Base-by-base conservation (phyloP, 2,329 filamentous ascomycete species). In the Mollisia scopiformis region DNA sequence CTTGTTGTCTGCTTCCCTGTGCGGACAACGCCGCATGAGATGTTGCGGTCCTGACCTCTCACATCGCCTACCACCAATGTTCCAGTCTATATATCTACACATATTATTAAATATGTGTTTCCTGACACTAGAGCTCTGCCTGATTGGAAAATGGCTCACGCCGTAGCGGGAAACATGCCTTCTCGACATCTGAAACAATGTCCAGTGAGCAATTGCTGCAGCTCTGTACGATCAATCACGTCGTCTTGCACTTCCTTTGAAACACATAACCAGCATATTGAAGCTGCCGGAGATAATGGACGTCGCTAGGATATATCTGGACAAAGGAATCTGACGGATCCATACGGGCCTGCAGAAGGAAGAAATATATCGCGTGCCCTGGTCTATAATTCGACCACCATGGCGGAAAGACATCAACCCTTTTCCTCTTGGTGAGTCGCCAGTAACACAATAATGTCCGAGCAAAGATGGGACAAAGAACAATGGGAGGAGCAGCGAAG, bases 121-220 rank as follows among this genome's bases (percentile, higher is more conserved):
- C 21, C 33, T 19, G 49, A 53, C 46, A 57, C 43, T 46, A 37
- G 27, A 57, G n/a, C 58, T 63, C 52, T 61, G 56, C 55, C 60
- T 62, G 58, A 61, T 61, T 63, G 50, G 51, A 58, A 56, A 56
- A 56, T 53, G 50, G 62, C 61, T 58, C 41, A 56, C 47, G 53
- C 60, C 47, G 49, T 53, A 51, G 61, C 56, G 51, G 60, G 39
- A 58, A 31, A 55, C 46, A 53, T 41, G 54, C 52, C 49, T n/a
- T 53, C 49, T 31, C 55, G 56, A 55, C 50, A 65, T 65, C 61
- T 68, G 63, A 67, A 69, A 67, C 65, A 58, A 41, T 54, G 46
- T 63, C 62, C 56, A 64, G 57, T 57, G 63, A 55, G 51, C 57
- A 62, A 62, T 47, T 59, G 61, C 47, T 58, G 58, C 49, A 56